Base-by-base conservation (phyloP, 345 rosid genomes). In the Aegle marmelos region DNA sequence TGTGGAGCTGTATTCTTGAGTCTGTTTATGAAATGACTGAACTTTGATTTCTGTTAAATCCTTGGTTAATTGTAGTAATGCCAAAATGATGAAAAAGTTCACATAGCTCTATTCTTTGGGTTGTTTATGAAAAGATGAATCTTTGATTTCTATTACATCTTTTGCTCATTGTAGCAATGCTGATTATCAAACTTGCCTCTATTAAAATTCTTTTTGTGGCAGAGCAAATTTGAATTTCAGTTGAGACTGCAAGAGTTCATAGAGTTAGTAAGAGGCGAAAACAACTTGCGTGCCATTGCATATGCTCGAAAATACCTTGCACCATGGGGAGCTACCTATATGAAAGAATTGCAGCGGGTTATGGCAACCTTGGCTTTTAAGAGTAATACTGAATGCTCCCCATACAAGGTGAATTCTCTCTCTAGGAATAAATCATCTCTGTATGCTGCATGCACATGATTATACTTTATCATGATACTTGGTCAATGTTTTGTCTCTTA, bases 181-280 rank as follows among this genome's bases (percentile, higher is more conserved):
- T 72, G 41, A 31, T 53, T 17, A 53, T 53, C 22, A 4, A 21
- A 4, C 22, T 17, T 53, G 19, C 22, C 57, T 53, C 7, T 17
- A 17, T 17, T 53, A 4, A 53, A 53, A 4, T 53, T 53, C n/a
- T 72, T 1, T 72, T 77, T 14, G n/a, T 82, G 70, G 63, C 89
- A 96, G 99, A 96, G 99, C 88, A 90, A 87, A 76, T 90, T 94
- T 14, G 99, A 96, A 79, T 94, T 96, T 88, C 97, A 89, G 84
- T 83, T 96, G 87, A 92, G 98, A 86, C 92, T 92, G 84, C 99
- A 96, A 87, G 98, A 94, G 70, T 96, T 92, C 76, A 80, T 96
- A 31, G 99, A 96, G 88, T 83, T 96, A 83, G 94, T 96, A 77
- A 89, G 99, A 79, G 87, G 88, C 76, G 93, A 90, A 45, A 87